Conservation (phyloP, 495 filamentous ascomycete species). For the Tuber borchii region DNA sequence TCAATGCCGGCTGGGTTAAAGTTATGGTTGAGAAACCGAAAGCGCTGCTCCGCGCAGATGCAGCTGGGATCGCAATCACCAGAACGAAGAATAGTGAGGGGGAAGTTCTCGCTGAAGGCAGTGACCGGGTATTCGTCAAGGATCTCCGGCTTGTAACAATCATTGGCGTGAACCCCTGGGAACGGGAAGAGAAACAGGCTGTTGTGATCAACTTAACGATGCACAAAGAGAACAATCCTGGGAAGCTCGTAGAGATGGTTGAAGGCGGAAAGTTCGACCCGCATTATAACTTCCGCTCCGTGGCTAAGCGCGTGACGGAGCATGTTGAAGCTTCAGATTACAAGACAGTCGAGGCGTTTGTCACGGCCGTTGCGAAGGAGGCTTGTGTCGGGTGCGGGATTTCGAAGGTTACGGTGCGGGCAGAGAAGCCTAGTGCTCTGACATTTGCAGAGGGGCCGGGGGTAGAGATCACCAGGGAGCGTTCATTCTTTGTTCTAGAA, state of each 20-base stretch:
- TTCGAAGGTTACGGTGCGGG: slow-evolving; percentile 49
- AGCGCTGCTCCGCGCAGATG: slow-evolving; percentile 40
- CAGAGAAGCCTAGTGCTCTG: slow-evolving; percentile 56
- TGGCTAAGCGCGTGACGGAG: slow-evolving; percentile 40
- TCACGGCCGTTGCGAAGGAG: slow-evolving; percentile 51
- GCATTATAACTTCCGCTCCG: slow-evolving; percentile 32
- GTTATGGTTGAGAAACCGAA: slow-evolving; percentile 38
- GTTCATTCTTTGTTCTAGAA: slow-evolving; percentile 47
- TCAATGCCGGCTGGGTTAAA: slow-evolving; percentile 38
- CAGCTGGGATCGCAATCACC: slow-evolving; percentile 36
- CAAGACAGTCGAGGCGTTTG: slow-evolving; percentile 54
- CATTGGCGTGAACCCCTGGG: slow-evolving; percentile 55
- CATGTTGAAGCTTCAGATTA: slow-evolving; percentile 52
- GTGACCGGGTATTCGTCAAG: slow-evolving; percentile 40
- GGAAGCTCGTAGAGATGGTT: slow-evolving; percentile 12
- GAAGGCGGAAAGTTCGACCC: slow-evolving; percentile 14
- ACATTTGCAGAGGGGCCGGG: slow-evolving; percentile 53
- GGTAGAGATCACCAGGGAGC: slow-evolving; percentile 52
- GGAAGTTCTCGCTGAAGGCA: slow-evolving; percentile 20
- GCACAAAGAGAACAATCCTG: slow-evolving; percentile 39
- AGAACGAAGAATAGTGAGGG: slow-evolving; percentile 22
- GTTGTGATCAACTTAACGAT: slow-evolving; percentile 51
- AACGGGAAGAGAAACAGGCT: slow-evolving; percentile 54
- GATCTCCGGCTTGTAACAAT: slow-evolving; percentile 44
- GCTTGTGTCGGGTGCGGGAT: slow-evolving; percentile 51